phyloP scores from a whole-genome alignment of 2,329 filamentous ascomycete species.

The Pestalotiopsis sp. region DNA sequence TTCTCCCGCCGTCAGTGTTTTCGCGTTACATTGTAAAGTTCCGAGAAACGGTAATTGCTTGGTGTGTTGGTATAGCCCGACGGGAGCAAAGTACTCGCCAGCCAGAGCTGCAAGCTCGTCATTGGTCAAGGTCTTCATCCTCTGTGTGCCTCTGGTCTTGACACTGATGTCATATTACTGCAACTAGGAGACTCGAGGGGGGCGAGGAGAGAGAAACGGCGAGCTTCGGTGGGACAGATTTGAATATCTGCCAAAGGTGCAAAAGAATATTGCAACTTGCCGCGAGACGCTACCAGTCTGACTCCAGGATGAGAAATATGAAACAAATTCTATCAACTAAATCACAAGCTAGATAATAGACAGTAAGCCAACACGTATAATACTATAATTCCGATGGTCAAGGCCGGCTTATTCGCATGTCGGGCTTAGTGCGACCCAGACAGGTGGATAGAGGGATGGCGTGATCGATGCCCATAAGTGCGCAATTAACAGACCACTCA shows the following conservation, averaged over 20 bases:
- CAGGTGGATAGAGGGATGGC: neutral
- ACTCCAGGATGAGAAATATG: neutral
- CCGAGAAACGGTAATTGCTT: slow-evolving; percentile 33
- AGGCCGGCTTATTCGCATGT: neutral
- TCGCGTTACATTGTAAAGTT: slow-evolving; percentile 25
- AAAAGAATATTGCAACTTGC: neutral
- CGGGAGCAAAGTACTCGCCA: slow-evolving; percentile 30
- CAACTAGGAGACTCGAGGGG: neutral
- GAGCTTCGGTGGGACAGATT: neutral
- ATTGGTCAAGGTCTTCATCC: slow-evolving; percentile 26
- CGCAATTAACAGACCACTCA: neutral
- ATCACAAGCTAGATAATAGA: neutral
- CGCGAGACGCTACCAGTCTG: neutral
- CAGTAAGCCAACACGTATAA: neutral
- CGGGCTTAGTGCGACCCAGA: neutral
- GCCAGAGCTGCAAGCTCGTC: slow-evolving; percentile 23
- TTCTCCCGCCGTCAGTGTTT: slow-evolving; percentile 27
- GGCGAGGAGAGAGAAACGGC: neutral
- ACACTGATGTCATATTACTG: neutral
- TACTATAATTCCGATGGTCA: neutral
- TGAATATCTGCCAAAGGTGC: neutral
- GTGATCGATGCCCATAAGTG: neutral
- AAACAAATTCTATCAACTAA: neutral
- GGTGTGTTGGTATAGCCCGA: slow-evolving; percentile 29
- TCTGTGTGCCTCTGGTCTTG: neutral